Evolutionary conservation across 139 green algal species (phyloP).

Genomic region (Yamagishiella unicocca): DNA sequence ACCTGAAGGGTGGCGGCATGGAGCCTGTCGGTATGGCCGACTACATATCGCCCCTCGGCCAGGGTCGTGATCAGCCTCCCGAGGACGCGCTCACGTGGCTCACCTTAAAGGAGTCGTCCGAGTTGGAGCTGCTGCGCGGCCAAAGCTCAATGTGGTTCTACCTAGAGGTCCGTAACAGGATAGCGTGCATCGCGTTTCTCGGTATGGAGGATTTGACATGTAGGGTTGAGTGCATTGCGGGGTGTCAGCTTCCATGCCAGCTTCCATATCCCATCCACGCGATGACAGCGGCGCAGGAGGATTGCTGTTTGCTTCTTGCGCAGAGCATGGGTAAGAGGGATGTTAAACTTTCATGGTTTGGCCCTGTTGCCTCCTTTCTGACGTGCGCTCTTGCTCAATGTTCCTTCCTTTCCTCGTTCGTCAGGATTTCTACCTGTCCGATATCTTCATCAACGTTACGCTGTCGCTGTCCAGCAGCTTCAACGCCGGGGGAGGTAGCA

Average conservation of each 20-base stretch:
- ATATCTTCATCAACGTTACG: constrained; percentile 81
- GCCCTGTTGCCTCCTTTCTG: too few relatives aligned
- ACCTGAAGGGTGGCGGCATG: constrained; percentile 10
- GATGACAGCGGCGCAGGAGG: too few relatives aligned
- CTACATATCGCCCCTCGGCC: too few relatives aligned
- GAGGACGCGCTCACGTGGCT: constrained; percentile 69
- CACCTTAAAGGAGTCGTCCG: constrained; percentile 67
- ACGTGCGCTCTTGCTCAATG: too few relatives aligned
- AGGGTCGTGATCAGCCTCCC: neutral
- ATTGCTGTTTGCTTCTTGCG: too few relatives aligned
- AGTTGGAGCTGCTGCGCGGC: constrained; percentile 77
- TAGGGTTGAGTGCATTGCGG: too few relatives aligned
- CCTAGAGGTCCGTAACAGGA: constrained; percentile 33
- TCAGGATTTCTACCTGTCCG: constrained; percentile 73
- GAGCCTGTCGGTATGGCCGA: neutral
- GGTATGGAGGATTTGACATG: too few relatives aligned
- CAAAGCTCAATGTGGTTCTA: constrained; percentile 81
- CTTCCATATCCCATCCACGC: too few relatives aligned
- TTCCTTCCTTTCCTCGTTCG: neutral
- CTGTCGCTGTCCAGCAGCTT: constrained; percentile 82
- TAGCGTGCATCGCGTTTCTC: too few relatives aligned
- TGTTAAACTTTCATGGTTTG: too few relatives aligned
- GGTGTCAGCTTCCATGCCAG: too few relatives aligned
- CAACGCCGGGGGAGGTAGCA: constrained; percentile 15
- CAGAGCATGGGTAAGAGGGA: too few relatives aligned